These are phyloP conservation scores for Puccinia hordei DNA, from an alignment of 1,284 basidiomycete genomes.

Conservation along the genomic window DNA sequence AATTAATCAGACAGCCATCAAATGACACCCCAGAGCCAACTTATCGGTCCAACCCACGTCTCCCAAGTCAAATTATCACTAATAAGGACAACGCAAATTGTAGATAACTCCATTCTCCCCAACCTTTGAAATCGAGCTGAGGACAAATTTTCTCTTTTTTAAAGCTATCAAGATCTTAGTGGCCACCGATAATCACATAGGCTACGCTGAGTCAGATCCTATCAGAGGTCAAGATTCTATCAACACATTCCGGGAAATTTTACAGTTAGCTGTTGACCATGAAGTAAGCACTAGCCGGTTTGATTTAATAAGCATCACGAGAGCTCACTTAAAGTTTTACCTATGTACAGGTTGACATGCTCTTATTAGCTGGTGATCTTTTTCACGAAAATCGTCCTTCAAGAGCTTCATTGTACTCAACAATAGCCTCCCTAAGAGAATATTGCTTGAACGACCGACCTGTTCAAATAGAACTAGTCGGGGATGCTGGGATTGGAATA, in stretches of 20 bases:
- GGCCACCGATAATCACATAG: conserved; percentile 93
- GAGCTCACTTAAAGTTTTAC: not conserved
- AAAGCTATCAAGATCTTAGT: conserved; percentile 67
- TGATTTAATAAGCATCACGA: conserved; percentile 6
- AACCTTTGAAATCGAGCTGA: not conserved
- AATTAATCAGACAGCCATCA: not conserved
- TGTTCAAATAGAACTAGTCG: conserved; percentile 82
- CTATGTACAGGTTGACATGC: conserved; percentile 76
- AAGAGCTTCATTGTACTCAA: conserved; percentile 81
- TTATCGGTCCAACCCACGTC: not conserved
- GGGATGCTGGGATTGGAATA: conserved; percentile 81
- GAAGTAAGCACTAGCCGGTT: conserved; percentile 66
- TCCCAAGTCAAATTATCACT: conserved; percentile 10
- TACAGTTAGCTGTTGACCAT: conserved; percentile 83
- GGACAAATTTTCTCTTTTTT: not conserved
- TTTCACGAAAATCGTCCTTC: conserved; percentile 98
- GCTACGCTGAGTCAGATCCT: conserved; percentile 91
- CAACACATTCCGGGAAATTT: conserved; percentile 89
- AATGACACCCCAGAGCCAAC: not conserved
- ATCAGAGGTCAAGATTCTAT: conserved; percentile 92
- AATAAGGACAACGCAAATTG: not conserved
- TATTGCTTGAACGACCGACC: conserved; percentile 86
- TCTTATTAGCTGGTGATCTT: conserved; percentile 90
- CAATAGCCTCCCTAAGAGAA: conserved; percentile 84
- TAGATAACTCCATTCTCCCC: not conserved